Evolutionary conservation across 2,329 filamentous ascomycete genomes (phyloP).

Genomic region (Fusarium transvaalense): DNA sequence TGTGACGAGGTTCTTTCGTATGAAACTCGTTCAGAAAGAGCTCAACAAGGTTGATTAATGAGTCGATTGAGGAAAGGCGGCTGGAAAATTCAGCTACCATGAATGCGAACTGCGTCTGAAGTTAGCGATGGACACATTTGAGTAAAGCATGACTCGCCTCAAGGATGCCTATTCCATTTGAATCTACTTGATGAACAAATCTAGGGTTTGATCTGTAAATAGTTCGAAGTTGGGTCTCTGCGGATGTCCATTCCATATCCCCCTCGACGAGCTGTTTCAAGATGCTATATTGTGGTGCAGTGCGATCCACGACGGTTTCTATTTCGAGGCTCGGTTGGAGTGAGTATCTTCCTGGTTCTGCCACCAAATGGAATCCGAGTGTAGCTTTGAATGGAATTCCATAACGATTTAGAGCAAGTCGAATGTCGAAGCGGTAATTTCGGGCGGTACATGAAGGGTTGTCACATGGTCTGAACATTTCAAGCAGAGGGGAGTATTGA

Average conservation of each 20-base stretch:
- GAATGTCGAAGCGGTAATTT: conserved; percentile 5
- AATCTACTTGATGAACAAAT: conserved; percentile 9
- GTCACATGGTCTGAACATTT: not conserved
- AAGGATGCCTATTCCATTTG: not conserved
- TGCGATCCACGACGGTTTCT: not conserved
- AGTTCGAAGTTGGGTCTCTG: not conserved
- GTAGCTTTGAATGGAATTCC: not conserved
- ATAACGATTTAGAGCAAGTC: not conserved
- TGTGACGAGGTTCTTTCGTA: not conserved
- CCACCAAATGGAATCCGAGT: not conserved
- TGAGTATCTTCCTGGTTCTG: conserved; percentile 5
- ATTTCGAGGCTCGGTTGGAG: conserved; percentile 12
- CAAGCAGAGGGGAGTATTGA: conserved; percentile 5
- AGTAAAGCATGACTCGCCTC: not conserved
- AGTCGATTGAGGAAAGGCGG: not conserved
- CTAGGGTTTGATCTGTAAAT: not conserved
- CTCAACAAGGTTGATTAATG: not conserved
- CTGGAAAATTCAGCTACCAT: too few relatives aligned
- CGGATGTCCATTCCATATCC: not conserved
- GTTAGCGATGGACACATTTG: not conserved
- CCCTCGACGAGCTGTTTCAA: accelerated
- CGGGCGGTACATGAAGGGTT: not conserved
- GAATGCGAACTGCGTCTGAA: not conserved
- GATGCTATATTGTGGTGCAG: not conserved
- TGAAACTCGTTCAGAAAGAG: not conserved